Percentiles rank a stretch among this genome's conserved stretches.
Conservation (phyloP, 257 asterid genomes). For the Solanum sejunctum region DNA sequence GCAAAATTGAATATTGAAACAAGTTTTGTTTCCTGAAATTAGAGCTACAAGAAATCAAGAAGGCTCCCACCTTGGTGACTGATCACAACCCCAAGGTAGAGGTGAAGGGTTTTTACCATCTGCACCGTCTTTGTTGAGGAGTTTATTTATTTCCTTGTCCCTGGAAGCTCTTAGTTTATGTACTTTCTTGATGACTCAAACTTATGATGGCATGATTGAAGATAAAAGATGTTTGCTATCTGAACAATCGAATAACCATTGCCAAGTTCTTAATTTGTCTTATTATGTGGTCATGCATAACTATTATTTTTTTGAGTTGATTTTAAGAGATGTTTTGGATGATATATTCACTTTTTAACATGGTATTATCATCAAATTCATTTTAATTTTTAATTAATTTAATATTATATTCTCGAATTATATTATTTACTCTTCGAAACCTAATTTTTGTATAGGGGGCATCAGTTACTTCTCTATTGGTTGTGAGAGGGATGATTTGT, state of each 20-base stretch:
- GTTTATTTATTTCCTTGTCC: no score
- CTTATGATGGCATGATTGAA: neutral
- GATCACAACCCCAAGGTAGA: no score
- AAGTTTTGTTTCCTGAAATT: neutral
- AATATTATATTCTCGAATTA: neutral
- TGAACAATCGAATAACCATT: neutral
- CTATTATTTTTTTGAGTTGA: neutral
- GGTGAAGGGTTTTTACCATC: no score
- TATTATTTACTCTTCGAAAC: neutral
- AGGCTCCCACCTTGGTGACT: no score
- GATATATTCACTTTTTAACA: neutral
- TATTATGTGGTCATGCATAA: neutral
- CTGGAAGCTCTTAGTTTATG: neutral
- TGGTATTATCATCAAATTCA: neutral
- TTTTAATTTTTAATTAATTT: neutral
- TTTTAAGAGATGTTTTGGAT: neutral
- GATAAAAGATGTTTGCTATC: neutral
- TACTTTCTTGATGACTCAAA: neutral
- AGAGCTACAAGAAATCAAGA: neutral
- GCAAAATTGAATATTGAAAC: neutral
- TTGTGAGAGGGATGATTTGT: neutral
- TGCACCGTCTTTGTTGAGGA: no score
- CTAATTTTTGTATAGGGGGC: accelerated
- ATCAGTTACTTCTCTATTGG: neutral
- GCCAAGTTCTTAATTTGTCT: neutral